Conservation (phyloP, 169 alveolate genomes). For the Hepatocystis sp. region DNA sequence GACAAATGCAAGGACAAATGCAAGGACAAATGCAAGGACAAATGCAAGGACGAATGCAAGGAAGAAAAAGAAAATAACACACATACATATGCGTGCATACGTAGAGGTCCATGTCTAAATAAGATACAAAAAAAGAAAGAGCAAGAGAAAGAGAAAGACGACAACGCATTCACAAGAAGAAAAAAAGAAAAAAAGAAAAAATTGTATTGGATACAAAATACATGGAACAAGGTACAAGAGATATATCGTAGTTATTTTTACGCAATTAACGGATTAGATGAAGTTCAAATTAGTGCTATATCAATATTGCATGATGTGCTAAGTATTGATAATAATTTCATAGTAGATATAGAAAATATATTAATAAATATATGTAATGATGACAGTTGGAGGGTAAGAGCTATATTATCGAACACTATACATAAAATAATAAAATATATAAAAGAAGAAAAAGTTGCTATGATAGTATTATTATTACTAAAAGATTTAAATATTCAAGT, state of each 20-base stretch:
- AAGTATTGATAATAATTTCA: constrained; percentile 38
- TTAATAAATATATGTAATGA: constrained; percentile 69
- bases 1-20: too few species aligned
- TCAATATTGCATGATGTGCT: constrained; percentile 41
- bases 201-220: constrained; percentile 3
- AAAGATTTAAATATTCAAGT: constrained; percentile 71
- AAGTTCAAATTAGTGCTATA: constrained; percentile 75
- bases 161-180: not conserved
- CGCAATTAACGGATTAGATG: constrained; percentile 72
- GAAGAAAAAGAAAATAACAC: not conserved
- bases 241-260: constrained; percentile 47
- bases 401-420: constrained; percentile 59
- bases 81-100: too few species aligned
- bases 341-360: constrained; percentile 19
- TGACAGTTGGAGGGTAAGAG: constrained; percentile 77
- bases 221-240: constrained; percentile 57
- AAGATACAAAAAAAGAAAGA: not conserved
- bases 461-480: constrained; percentile 49
- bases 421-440: constrained; percentile 23
- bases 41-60: not conserved
- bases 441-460: constrained; percentile 27
- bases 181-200: not conserved
- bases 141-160: not conserved
- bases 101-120: not conserved
- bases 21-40: too few species aligned